A percentile compares a stretch with the other conserved stretches of the same genome.
Conservation (phyloP, 1,284 basidiomycete species). For the Fomitiporia mediterranea region DNA sequence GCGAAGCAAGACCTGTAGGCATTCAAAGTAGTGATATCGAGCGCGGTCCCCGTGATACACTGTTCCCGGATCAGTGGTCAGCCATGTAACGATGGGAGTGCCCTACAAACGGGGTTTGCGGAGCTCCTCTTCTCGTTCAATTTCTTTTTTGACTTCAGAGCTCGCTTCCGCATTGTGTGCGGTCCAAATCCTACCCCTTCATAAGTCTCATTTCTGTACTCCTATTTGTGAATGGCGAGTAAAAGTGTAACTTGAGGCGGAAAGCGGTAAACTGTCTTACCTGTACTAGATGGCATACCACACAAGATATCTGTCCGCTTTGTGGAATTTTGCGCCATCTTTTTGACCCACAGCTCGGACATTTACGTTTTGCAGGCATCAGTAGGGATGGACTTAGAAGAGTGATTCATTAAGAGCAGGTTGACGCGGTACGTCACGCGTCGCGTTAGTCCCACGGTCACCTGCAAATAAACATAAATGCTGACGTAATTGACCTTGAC, state of each 20-base stretch:
- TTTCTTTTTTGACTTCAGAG: slow-evolving; percentile 49
- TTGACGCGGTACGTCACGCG: not conserved
- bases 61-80: slow-evolving; percentile 29
- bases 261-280: slow-evolving; percentile 33
- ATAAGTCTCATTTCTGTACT: slow-evolving; percentile 67
- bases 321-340: slow-evolving; percentile 76
- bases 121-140: slow-evolving; percentile 44
- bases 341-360: slow-evolving; percentile 66
- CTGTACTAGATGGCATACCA: slow-evolving; percentile 76
- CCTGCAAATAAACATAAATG: not conserved
- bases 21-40: slow-evolving; percentile 75
- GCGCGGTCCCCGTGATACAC: slow-evolving; percentile 79
- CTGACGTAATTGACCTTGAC: no score
- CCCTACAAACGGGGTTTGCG: slow-evolving; percentile 56
- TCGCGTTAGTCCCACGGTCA: not conserved
- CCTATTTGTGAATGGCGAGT: slow-evolving; percentile 38
- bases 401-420: not conserved
- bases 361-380: slow-evolving; percentile 57
- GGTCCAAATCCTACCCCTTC: slow-evolving; percentile 55
- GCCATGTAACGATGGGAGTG: slow-evolving; percentile 9
- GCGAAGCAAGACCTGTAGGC: slow-evolving; percentile 73
- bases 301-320: slow-evolving; percentile 67
- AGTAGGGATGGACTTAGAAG: not conserved
- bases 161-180: slow-evolving; percentile 57
- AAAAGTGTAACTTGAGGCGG: not conserved